Conservation (phyloP, 495 filamentous ascomycete genomes). For the Neurospora hispaniola region DNA sequence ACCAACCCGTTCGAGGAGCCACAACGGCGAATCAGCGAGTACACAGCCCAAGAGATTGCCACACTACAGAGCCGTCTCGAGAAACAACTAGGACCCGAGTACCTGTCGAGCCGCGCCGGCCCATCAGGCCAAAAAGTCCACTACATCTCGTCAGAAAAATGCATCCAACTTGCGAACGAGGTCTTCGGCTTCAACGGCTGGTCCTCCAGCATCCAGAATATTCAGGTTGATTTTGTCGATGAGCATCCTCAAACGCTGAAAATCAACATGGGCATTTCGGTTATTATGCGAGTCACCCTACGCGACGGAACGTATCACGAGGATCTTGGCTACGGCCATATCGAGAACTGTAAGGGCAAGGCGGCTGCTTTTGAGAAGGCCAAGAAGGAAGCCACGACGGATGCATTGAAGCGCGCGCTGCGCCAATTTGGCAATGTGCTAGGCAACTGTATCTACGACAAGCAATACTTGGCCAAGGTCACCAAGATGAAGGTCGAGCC, state of each 20-base stretch:
- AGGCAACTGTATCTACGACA: slow-evolving; percentile 96
- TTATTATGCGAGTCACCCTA: slow-evolving; percentile 79
- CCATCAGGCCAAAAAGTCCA: slow-evolving; percentile 74
- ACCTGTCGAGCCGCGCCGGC: slow-evolving; percentile 75
- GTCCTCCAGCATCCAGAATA: slow-evolving; percentile 80
- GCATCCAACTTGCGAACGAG: slow-evolving; percentile 91
- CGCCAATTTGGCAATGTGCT: slow-evolving; percentile 92
- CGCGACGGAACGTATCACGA: slow-evolving; percentile 92
- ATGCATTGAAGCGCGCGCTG: slow-evolving; percentile 80
- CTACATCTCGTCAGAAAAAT: slow-evolving; percentile 87
- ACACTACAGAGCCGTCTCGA: slow-evolving; percentile 77
- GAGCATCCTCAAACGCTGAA: slow-evolving; percentile 48
- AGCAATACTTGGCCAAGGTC: slow-evolving; percentile 77
- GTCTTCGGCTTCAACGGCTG: slow-evolving; percentile 99
- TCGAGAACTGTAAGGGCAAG: slow-evolving; percentile 91
- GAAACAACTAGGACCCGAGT: slow-evolving; percentile 94
- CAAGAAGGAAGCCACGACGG: slow-evolving; percentile 95
- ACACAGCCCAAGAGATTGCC: slow-evolving; percentile 82
- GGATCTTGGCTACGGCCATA: slow-evolving; percentile 91
- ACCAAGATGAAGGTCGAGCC: slow-evolving; percentile 64
- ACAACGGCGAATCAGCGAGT: slow-evolving; percentile 57
- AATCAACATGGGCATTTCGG: slow-evolving; percentile 72
- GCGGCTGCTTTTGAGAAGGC: slow-evolving; percentile 93
- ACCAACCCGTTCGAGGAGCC: slow-evolving; percentile 71
- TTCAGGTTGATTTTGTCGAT: slow-evolving; percentile 82